These are phyloP conservation scores for Candida krabiensis DNA, from an alignment of 805 yeast species.

Conservation along the genomic window DNA sequence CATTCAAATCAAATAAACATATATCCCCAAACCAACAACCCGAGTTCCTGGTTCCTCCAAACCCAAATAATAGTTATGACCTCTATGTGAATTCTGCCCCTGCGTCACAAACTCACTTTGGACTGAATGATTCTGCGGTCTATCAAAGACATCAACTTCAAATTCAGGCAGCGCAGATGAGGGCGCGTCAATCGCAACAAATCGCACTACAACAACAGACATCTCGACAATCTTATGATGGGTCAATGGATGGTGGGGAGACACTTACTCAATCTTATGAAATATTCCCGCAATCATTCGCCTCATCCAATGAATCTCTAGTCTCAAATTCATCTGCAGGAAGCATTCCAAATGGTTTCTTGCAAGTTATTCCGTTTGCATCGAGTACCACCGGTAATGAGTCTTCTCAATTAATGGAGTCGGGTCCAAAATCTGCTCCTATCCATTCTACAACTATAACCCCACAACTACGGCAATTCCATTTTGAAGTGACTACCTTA, in stretches of 20 bases:
- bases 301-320: conserved; percentile 13
- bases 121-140: conserved; percentile 11
- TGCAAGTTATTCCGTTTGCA: background rate
- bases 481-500: conserved; percentile 18
- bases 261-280: conserved; percentile 3
- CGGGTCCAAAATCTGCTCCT: background rate
- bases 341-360: conserved; percentile 1
- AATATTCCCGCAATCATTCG: conserved; percentile 6
- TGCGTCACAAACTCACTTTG: conserved; percentile 22
- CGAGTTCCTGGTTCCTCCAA: background rate
- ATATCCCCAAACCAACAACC: too few species aligned
- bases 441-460: conserved; percentile 12
- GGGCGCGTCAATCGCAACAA: conserved; percentile 21
- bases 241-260: conserved; percentile 9
- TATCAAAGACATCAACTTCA: conserved; percentile 19
- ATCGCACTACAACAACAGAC: conserved; percentile 18
- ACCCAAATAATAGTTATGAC: too few species aligned
- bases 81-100: conserved; percentile 21
- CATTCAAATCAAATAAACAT: background rate
- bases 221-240: conserved; percentile 2
- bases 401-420: too few species aligned
- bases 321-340: conserved; percentile 6
- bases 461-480: conserved; percentile 19
- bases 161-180: conserved; percentile 22
- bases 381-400: background rate